phyloP scores from a whole-genome alignment of 1,284 basidiomycete species.

The Pseudozyma sp. region DNA sequence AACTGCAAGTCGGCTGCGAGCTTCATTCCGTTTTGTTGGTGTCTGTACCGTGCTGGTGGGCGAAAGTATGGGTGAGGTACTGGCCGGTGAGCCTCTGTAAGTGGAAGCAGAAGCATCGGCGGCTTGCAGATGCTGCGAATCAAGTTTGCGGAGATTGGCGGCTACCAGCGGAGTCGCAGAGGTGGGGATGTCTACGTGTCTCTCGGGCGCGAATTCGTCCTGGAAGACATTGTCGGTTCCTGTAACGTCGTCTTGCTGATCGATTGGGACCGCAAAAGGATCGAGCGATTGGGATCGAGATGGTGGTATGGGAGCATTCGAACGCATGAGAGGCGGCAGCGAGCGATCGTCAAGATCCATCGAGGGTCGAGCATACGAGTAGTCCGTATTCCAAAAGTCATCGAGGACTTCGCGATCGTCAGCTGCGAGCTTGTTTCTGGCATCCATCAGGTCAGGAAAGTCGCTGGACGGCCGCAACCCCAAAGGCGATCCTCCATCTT shows the following conservation, averaged over 20 bases:
- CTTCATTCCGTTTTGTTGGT: conserved; percentile 13
- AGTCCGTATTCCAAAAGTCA: conserved; percentile 39
- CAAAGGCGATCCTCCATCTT: conserved; percentile 19
- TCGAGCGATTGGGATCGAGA: conserved; percentile 42
- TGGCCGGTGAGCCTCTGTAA: conserved; percentile 3
- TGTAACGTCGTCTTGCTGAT: neutral
- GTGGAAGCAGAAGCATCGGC: neutral
- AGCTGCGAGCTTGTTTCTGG: neutral
- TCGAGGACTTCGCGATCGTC: conserved; percentile 10
- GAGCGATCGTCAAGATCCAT: conserved; percentile 6
- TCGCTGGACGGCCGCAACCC: conserved; percentile 6
- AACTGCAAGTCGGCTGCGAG: conserved; percentile 5
- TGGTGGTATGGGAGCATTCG: conserved; percentile 38
- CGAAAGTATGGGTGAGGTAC: conserved; percentile 10
- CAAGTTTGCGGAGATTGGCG: conserved; percentile 37
- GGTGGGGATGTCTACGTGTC: neutral
- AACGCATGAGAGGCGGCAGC: conserved; percentile 36
- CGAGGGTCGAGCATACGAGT: conserved; percentile 31
- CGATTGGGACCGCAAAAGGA: conserved; percentile 17
- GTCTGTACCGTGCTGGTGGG: conserved; percentile 12
- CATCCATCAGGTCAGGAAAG: conserved; percentile 9
- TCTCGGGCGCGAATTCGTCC: neutral
- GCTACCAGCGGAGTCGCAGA: conserved; percentile 16
- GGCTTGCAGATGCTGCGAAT: conserved; percentile 16
- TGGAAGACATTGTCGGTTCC: neutral